Conservation (phyloP, 1,284 basidiomycete genomes). For the Ceratobasidium sp. region DNA sequence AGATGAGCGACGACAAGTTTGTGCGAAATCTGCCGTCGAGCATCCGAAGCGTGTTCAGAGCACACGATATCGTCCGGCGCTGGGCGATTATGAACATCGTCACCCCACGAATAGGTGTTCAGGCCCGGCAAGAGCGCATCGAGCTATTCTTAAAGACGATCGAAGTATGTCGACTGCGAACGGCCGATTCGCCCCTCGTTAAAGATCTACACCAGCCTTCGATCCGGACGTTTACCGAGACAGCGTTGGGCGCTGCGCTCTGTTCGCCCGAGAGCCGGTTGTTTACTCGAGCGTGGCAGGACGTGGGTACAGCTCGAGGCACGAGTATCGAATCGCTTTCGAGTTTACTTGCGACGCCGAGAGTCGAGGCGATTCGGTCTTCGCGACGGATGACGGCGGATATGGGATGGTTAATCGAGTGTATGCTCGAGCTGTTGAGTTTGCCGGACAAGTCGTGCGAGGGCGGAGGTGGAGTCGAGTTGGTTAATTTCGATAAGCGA, state of each 20-base stretch:
- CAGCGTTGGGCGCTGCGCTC: slow-evolving; percentile 76
- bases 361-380: slow-evolving; percentile 59
- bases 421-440: slow-evolving; percentile 80
- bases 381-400: slow-evolving; percentile 75
- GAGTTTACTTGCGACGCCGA: slow-evolving; percentile 68
- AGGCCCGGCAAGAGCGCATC: slow-evolving; percentile 76
- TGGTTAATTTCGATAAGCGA: slow-evolving; percentile 85
- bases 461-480: slow-evolving; percentile 54
- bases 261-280: slow-evolving; percentile 80
- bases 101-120: slow-evolving; percentile 71
- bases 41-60: slow-evolving; percentile 78
- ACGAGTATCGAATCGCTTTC: slow-evolving; percentile 72
- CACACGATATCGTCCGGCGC: slow-evolving; percentile 78
- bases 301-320: slow-evolving; percentile 71
- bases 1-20: slow-evolving; percentile 74
- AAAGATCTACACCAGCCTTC: slow-evolving; percentile 65
- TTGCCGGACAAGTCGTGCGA: slow-evolving; percentile 69
- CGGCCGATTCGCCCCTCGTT: slow-evolving; percentile 58
- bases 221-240: slow-evolving; percentile 82
- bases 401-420: slow-evolving; percentile 84
- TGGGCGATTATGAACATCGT: slow-evolving; percentile 80
- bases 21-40: slow-evolving; percentile 76
- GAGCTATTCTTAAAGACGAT: slow-evolving; percentile 76
- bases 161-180: slow-evolving; percentile 76
- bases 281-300: slow-evolving; percentile 79